Evolutionary conservation across 2,329 filamentous ascomycete species (phyloP).

Genomic region (Fusarium zealandicum): DNA sequence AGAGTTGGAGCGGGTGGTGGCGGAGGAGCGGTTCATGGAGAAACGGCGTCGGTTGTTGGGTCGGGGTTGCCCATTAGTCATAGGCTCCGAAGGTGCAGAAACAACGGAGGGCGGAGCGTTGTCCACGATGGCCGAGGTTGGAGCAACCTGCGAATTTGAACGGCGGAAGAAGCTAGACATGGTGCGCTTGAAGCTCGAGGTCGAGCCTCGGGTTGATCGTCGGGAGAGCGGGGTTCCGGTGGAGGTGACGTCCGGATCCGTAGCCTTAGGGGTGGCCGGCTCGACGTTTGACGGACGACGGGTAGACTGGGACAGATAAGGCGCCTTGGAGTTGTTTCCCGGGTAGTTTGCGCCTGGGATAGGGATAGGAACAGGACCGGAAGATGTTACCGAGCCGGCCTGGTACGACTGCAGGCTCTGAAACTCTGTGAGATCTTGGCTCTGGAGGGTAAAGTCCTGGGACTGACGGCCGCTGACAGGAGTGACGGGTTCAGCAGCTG

Average conservation of each 20-base stretch:
- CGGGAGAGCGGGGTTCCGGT: slow-evolving; percentile 46
- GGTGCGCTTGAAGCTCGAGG: slow-evolving; percentile 56
- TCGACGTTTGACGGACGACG: slow-evolving; percentile 31
- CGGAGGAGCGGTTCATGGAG: slow-evolving; percentile 56
- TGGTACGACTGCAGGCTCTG: slow-evolving; percentile 39
- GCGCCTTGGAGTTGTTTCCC: slow-evolving; percentile 16
- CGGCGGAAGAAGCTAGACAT: slow-evolving; percentile 60
- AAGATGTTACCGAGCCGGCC: slow-evolving; percentile 30
- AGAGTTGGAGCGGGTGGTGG: slow-evolving; percentile 56
- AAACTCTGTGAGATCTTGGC: slow-evolving; percentile 49
- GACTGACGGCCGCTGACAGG: slow-evolving; percentile 65
- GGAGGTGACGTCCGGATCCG: slow-evolving; percentile 34
- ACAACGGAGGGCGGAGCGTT: slow-evolving; percentile 39
- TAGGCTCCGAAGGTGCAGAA: slow-evolving; percentile 37
- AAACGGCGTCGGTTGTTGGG: slow-evolving; percentile 48
- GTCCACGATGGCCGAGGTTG: slow-evolving; percentile 31
- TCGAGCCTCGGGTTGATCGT: slow-evolving; percentile 52
- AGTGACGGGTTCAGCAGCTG: slow-evolving; percentile 66
- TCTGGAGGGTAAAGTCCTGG: slow-evolving; percentile 58
- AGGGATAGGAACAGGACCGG: slow-evolving; percentile 33
- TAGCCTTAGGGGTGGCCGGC: slow-evolving; percentile 34
- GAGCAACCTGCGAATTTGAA: slow-evolving; percentile 47
- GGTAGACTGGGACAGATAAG: slow-evolving; percentile 31
- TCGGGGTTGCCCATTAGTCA: slow-evolving; percentile 43
- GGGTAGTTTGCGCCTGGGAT: slow-evolving; percentile 26